Evolutionary conservation across 257 asterid species (phyloP).

Genomic region (Przewalskia tangutica): DNA sequence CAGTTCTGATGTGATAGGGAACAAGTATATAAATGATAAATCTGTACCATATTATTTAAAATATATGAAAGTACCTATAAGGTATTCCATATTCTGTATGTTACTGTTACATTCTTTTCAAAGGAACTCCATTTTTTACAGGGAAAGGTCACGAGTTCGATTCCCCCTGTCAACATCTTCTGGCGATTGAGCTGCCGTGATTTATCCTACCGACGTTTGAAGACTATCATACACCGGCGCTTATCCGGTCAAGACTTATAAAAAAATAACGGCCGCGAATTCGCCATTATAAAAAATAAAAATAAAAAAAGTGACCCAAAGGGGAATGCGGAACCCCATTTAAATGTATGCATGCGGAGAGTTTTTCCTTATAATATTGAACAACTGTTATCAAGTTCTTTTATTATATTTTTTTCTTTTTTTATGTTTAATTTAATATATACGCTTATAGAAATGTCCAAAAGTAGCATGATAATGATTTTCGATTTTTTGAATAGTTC

Average conservation of each 20-base stretch:
- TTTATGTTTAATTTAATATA: neutral
- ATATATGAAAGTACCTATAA: neutral
- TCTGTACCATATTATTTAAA: neutral
- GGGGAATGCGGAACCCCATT: conserved; percentile 20
- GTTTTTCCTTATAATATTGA: neutral
- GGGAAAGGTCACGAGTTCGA: too few species aligned
- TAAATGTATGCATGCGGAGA: conserved; percentile 10
- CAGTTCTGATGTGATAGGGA: conserved; percentile 11
- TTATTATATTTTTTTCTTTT: neutral
- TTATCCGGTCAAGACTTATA: too few species aligned
- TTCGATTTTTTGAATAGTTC: neutral
- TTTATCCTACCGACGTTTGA: too few species aligned
- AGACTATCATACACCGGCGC: too few species aligned
- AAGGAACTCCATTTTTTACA: too few species aligned
- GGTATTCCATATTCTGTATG: conserved; percentile 6
- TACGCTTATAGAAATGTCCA: neutral
- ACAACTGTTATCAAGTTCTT: neutral
- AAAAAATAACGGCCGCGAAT: too few species aligned
- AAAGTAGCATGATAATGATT: neutral
- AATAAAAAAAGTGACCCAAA: too few species aligned
- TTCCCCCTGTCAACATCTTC: too few species aligned
- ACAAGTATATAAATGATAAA: neutral
- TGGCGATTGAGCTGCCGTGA: too few species aligned
- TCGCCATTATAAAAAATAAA: too few species aligned
- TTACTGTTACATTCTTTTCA: conserved; percentile 23